These are phyloP conservation scores for Phytophthora cactorum DNA, from an alignment of 352 stramenopile genomes.

Conservation along the genomic window DNA sequence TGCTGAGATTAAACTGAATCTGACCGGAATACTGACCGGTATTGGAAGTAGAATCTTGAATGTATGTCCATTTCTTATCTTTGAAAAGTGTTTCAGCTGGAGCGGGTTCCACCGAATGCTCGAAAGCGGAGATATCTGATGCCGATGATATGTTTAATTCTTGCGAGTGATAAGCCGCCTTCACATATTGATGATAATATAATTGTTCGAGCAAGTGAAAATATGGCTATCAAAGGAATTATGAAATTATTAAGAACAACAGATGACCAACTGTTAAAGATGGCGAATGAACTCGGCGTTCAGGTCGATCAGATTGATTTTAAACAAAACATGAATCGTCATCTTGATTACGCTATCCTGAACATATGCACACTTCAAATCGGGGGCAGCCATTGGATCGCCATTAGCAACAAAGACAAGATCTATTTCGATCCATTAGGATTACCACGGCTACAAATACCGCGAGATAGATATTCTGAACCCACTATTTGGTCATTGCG, in stretches of 20 bases:
- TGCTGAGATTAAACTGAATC: conserved; percentile 5
- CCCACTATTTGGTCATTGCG: too few species aligned
- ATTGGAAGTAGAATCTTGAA: conserved; percentile 12
- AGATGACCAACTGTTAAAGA: neutral
- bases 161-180: too few species aligned
- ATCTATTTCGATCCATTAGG: too few species aligned
- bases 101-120: conserved; percentile 10
- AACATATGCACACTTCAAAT: too few species aligned
- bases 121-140: conserved; percentile 9
- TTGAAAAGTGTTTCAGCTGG: conserved; percentile 4
- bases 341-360: conserved; percentile 1
- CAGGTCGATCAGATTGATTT: conserved; percentile 8
- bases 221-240: neutral
- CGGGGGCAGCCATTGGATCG: too few species aligned
- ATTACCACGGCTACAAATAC: too few species aligned
- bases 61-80: conserved; percentile 18
- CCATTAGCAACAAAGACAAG: too few species aligned
- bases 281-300: neutral
- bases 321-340: too few species aligned
- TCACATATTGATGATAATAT: too few species aligned
- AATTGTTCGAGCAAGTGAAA: neutral
- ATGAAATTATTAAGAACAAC: neutral
- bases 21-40: conserved; percentile 4
- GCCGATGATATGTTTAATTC: neutral
- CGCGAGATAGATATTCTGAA: too few species aligned